Conservation (phyloP, 2,329 filamentous ascomycete genomes). For the Thelonectria discophora region DNA sequence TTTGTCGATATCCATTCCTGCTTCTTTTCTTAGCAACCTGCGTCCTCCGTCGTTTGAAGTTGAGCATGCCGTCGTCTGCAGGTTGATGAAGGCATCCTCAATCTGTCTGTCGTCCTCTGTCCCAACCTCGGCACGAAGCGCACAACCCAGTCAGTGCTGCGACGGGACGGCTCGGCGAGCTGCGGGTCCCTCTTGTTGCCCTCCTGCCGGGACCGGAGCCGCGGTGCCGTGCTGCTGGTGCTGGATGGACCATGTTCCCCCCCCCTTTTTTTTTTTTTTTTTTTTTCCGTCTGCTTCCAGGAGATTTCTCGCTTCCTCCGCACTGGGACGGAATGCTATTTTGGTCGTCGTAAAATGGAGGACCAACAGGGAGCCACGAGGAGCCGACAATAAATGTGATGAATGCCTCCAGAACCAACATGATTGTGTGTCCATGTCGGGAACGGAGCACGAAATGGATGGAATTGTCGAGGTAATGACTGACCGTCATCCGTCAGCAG, state of each 20-base stretch:
- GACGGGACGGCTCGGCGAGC: constrained; percentile 26
- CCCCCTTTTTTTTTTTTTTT: not conserved
- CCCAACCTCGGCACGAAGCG: constrained; percentile 24
- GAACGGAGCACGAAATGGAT: constrained; percentile 4
- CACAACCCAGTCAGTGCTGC: constrained; percentile 16
- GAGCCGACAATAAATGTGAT: not conserved
- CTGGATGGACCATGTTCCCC: constrained; percentile 12
- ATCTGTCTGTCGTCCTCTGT: constrained; percentile 9
- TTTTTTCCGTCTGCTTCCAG: no score
- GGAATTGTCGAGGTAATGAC: constrained; percentile 7
- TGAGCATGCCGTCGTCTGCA: not conserved
- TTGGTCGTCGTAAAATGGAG: constrained; percentile 7
- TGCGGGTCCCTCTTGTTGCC: constrained; percentile 24
- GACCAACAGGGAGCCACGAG: constrained; percentile 8
- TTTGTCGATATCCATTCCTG: not conserved
- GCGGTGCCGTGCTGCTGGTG: not conserved
- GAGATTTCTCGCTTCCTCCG: constrained; percentile 12
- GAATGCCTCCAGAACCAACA: constrained; percentile 16
- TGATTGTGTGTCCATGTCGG: constrained; percentile 16
- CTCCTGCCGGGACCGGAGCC: constrained; percentile 15
- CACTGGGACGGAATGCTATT: constrained; percentile 5
- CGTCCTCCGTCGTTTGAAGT: not conserved
- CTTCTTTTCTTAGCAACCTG: not conserved
- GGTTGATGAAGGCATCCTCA: no score
- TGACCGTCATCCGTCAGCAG: constrained; percentile 26